Evolutionary conservation across 306 rosid genomes (phyloP).

Genomic region (Abrus pulchellus): DNA sequence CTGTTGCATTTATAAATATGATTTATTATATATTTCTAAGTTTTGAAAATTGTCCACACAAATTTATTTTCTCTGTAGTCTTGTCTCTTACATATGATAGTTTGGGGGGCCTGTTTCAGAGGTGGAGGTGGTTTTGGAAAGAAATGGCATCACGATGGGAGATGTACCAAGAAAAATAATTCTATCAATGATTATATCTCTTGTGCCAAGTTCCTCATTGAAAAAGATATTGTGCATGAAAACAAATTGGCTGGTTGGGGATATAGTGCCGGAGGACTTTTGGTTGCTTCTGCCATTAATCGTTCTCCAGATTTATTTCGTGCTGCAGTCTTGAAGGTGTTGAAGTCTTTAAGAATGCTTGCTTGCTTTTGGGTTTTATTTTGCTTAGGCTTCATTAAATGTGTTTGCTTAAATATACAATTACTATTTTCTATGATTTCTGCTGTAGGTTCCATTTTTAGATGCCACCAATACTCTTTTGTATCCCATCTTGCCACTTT

Average conservation of each 20-base stretch:
- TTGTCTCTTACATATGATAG: conserved; percentile 38
- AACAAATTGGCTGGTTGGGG: conserved; percentile 90
- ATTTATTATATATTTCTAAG: conserved; percentile 31
- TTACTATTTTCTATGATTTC: conserved; percentile 36
- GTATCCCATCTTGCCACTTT: conserved; percentile 83
- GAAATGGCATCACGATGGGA: conserved; percentile 92
- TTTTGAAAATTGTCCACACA: conserved; percentile 26
- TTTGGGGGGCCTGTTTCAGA: conserved; percentile 61
- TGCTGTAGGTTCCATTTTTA: conserved; percentile 86
- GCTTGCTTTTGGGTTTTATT: conserved; percentile 24
- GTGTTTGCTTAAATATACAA: conserved; percentile 34
- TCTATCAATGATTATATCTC: conserved; percentile 84
- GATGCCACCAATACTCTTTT: conserved; percentile 87
- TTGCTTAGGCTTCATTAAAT: conserved; percentile 40
- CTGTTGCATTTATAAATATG: conserved; percentile 25
- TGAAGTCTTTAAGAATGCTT: conserved; percentile 46
- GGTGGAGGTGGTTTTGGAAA: conserved; percentile 97
- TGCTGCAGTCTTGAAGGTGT: conserved; percentile 88
- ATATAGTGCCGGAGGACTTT: conserved; percentile 92
- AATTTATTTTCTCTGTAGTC: conserved; percentile 3
- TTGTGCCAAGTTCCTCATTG: conserved; percentile 85
- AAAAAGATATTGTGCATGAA: conserved; percentile 71
- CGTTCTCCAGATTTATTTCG: conserved; percentile 76
- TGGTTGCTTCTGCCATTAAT: conserved; percentile 94
- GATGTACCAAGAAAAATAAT: conserved; percentile 69